phyloP scores from a whole-genome alignment of 768 basidiomycete genomes.

The Tulasnella sp. region DNA sequence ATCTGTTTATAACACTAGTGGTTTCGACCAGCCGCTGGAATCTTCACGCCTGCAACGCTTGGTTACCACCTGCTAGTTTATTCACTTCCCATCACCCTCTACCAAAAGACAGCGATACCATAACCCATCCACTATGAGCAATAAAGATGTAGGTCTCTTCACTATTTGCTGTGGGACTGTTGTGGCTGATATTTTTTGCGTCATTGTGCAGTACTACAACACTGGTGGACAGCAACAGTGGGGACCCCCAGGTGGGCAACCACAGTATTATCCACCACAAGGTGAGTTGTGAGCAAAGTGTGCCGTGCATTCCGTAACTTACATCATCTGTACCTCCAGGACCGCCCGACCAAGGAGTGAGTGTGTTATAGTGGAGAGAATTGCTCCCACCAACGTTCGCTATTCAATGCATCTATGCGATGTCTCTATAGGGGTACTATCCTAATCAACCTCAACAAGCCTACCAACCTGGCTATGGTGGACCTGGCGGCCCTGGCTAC shows the following conservation, averaged over 20 bases:
- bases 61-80: no score
- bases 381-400: no score
- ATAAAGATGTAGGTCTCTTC: no score
- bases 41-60: no score
- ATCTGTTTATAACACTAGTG: no score
- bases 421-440: constrained; percentile 9
- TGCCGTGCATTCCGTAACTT: neutral
- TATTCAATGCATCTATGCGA: neutral
- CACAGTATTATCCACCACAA: constrained; percentile 6
- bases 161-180: no score
- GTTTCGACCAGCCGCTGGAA: no score
- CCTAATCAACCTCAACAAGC: constrained; percentile 15
- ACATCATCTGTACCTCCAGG: neutral
- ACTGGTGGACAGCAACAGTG: constrained; percentile 1
- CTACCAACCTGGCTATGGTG: constrained; percentile 2
- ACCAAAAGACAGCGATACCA: no score
- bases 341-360: constrained; percentile 11
- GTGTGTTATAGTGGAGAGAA: no score
- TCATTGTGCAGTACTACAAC: constrained; percentile 14
- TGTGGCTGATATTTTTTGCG: no score
- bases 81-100: no score
- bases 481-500: neutral
- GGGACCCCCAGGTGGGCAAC: neutral
- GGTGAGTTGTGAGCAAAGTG: neutral
- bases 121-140: no score